These are phyloP conservation scores for Chlamydomonas sp. DNA, from an alignment of 139 green algal species.

Conservation along the genomic window DNA sequence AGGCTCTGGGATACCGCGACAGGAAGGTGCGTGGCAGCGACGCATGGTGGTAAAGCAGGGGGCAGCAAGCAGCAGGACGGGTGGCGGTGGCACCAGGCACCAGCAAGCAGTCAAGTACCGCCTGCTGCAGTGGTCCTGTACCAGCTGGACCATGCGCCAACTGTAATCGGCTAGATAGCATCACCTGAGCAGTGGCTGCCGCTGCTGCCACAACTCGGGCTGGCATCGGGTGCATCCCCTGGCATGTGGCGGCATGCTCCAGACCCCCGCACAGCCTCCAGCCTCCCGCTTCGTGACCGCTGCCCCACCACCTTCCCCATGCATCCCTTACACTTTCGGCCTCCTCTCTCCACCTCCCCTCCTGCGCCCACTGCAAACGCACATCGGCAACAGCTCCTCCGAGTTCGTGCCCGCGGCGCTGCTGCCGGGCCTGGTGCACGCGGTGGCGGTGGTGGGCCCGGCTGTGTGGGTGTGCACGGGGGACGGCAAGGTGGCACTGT, in stretches of 20 bases:
- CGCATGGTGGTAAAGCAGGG: neutral
- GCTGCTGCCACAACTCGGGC: too few relatives aligned
- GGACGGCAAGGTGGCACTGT: conserved; percentile 50
- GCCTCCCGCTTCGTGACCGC: neutral
- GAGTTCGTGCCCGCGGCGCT: conserved; percentile 13
- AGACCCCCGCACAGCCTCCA: neutral
- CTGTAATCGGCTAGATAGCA: too few relatives aligned
- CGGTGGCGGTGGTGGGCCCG: conserved; percentile 18
- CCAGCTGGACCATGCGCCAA: too few relatives aligned
- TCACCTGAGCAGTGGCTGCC: too few relatives aligned
- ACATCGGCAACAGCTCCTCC: conserved; percentile 1
- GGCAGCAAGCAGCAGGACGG: neutral
- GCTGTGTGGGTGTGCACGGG: conserved; percentile 51
- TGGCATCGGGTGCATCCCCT: neutral
- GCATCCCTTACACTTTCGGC: neutral
- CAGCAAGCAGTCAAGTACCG: neutral
- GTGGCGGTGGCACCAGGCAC: neutral
- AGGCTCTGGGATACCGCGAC: conserved; percentile 33
- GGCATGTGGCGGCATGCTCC: neutral
- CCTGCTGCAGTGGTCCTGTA: too few relatives aligned
- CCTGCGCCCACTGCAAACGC: neutral
- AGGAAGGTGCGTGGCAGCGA: conserved; percentile 27
- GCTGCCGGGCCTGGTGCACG: conserved; percentile 46
- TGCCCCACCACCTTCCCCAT: neutral
- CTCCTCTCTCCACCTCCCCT: neutral